phyloP scores from a whole-genome alignment of 768 basidiomycete genomes.

The Tremella mesenterica region DNA sequence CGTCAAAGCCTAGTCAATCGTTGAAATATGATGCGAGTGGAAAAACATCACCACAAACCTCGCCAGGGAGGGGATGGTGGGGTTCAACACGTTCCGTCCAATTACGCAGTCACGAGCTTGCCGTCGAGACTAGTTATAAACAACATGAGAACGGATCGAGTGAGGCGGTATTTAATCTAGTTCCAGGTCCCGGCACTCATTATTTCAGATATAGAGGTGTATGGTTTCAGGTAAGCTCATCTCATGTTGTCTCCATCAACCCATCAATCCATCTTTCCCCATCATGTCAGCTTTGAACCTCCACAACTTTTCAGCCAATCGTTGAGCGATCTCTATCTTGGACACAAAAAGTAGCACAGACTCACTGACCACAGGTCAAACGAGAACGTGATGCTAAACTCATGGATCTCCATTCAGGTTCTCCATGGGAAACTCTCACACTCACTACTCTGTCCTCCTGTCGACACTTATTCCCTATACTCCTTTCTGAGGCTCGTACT shows the following conservation, averaged over 20 bases:
- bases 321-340: too few species aligned
- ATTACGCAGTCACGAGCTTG: constrained; percentile 77
- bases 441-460: constrained; percentile 86
- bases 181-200: constrained; percentile 90
- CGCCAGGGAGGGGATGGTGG: neutral
- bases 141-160: constrained; percentile 88
- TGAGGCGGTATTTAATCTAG: constrained; percentile 80
- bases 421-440: constrained; percentile 95
- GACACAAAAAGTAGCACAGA: too few species aligned
- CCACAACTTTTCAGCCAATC: constrained; percentile 34
- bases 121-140: constrained; percentile 78
- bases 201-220: constrained; percentile 81
- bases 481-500: constrained; percentile 82
- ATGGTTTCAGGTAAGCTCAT: constrained; percentile 71
- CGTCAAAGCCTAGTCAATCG: too few species aligned
- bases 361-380: constrained; percentile 58
- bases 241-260: neutral
- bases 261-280: constrained; percentile 28
- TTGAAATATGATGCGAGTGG: too few species aligned
- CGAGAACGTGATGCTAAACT: constrained; percentile 88
- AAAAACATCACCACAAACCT: constrained; percentile 4
- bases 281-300: constrained; percentile 42
- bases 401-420: constrained; percentile 80
- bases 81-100: constrained; percentile 31
- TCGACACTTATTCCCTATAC: constrained; percentile 63